Evolutionary conservation across 1,284 basidiomycete genomes (phyloP), one percentile per base, ranked within the genome.

Genomic region (Rugosomyces carneus): DNA sequence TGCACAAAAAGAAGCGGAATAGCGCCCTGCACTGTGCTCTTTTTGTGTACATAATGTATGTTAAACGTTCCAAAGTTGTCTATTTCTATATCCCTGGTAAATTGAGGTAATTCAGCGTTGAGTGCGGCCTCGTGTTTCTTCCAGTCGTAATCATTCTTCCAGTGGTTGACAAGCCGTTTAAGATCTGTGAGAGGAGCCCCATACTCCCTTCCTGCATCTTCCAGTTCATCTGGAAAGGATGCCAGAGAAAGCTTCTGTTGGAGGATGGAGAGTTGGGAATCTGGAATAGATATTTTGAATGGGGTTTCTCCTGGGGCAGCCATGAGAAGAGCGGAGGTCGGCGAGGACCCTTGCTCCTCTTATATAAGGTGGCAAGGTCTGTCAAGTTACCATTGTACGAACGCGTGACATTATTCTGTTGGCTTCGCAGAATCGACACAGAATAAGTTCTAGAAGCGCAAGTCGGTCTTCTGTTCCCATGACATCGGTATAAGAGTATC

Each of bases 1-100:
- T 79, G 77, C 11, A 77, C 69, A 49, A 78, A 78, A 8, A 78
- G 53, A 19, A 79, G 53, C 1, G 77, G 76, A 19, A 79, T 70
- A 0, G 76, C 75, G n/a, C 61, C 59, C 47, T 59, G 54, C 9
- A 64, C 54, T 18, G 48, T 47, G 52, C 75, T 76, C 56, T 60
- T 64, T 60, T 72, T 64, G 55, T 79, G 75, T 1, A 78, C 64
- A 49, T 74, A 79, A 51, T 80, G 76, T 3, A 78, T 58, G 37
- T 68, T 70, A 42, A 78, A 58, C 10, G 57, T 55, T 6, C 69
- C 73, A 49, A 65, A 65, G 1, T 66, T 69, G 0, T 75, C 70
- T 2, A 77, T 65, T 0, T 63, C 60, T 37, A 77, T 66, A 40
- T 70, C 63, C 23, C 67, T 61, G 32, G 68, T 75, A 51, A 73